These are phyloP conservation scores for Tolypocladium endophyticum DNA, from an alignment of 2,329 filamentous ascomycete species.

Conservation along the genomic window DNA sequence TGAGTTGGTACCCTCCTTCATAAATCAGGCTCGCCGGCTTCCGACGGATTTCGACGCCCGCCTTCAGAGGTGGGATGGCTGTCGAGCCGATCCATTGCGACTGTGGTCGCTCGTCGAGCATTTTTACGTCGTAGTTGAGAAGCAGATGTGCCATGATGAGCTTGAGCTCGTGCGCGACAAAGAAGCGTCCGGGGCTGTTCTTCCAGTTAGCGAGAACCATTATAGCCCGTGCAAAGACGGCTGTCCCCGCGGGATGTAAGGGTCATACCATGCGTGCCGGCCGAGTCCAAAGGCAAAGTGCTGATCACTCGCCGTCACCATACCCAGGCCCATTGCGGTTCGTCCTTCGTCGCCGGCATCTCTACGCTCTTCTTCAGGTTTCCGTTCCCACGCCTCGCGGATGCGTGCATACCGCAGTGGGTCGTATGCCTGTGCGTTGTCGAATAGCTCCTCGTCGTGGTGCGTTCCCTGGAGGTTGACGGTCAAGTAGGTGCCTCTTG, in stretches of 20 bases:
- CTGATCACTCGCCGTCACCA: conserved; percentile 41
- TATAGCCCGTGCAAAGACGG: neutral
- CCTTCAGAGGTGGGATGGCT: conserved; percentile 18
- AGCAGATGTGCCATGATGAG: conserved; percentile 40
- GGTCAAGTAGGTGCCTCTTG: conserved; percentile 30
- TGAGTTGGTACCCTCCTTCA: neutral
- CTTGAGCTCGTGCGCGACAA: conserved; percentile 44
- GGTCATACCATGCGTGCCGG: conserved; percentile 33
- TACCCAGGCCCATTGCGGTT: conserved; percentile 28
- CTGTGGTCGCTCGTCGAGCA: conserved; percentile 25
- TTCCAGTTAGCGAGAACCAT: neutral
- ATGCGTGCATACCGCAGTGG: conserved; percentile 36
- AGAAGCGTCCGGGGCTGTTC: conserved; percentile 40
- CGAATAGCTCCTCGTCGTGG: conserved; percentile 33
- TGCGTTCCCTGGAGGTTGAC: conserved; percentile 34
- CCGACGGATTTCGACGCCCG: conserved; percentile 15
- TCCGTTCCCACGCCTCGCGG: conserved; percentile 25
- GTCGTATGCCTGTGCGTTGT: conserved; percentile 31
- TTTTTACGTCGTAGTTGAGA: conserved; percentile 41
- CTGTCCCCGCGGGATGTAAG: neutral
- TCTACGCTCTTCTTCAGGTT: conserved; percentile 15
- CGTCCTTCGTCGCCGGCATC: conserved; percentile 18
- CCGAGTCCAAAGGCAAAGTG: conserved; percentile 48
- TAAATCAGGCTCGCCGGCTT: neutral
- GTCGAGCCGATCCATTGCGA: conserved; percentile 34